Evolutionary conservation across 495 filamentous ascomycete species (phyloP), one percentile per base, ranked within the genome.

Genomic region (Darksidea phi): DNA sequence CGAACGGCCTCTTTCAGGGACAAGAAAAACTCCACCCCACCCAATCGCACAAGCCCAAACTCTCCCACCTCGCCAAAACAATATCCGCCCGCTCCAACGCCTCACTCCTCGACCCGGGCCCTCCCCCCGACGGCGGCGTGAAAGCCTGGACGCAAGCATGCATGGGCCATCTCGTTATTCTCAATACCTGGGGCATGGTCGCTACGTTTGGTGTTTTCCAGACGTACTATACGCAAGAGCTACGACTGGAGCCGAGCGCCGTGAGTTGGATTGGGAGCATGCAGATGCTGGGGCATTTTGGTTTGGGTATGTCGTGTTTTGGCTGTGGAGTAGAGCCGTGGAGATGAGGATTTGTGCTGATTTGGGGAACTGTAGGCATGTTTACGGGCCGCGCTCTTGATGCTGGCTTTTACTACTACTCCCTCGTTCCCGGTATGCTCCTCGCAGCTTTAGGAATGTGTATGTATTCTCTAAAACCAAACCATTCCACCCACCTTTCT

Each of bases 181-280:
- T 85, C 74, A 85, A 85, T 50, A 88, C 87, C 1, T 92, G 87
- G 87, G 88, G 88, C 21, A 86, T 86, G 66, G 84, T 88, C 70
- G 84, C 85, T 68, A 86, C 84, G 24, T 93, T 90, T 63, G 89
- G 90, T 15, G 79, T 91, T 1, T 95, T 92, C 71, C 91, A 95
- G 62, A 77, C 84, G 0, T 88, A 93, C 75, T 95, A 93, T 69
- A 80, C 80, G 13, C 68, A 78, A 5, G 72, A 70, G 3, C 67
- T 82, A 8, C 58, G 74, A 10, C 64, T 73, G 5, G 25, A 65
- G 34, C 75, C 81, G 8, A 79, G 76, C 0, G 70, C 72, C 21
- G 81, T 86, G 17, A 80, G 81, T 13, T 87, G 84, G 84, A 82
- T 86, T 20, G 84, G 84, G n/a, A 77, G 76, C 0, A 66, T 84